Conservation (phyloP, 129 eudicot genomes). For the Glebionis coronaria region DNA sequence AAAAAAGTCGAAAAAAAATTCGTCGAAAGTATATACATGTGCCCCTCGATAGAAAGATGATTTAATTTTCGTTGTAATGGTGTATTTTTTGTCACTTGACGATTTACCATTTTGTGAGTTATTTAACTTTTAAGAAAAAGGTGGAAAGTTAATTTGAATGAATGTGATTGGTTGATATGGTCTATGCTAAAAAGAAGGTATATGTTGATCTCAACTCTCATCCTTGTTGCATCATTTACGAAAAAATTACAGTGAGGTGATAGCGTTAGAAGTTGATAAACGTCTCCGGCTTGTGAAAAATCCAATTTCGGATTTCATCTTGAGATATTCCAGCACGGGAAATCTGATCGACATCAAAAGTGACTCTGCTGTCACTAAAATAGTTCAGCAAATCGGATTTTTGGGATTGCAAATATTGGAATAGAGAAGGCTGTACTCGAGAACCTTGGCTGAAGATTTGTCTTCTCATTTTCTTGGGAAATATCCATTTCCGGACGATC, state of each 20-base stretch:
- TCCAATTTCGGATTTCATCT: conserved; percentile 51
- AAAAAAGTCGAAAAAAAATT: too few species aligned
- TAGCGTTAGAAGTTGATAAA: conserved; percentile 52
- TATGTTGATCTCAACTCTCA: too few species aligned
- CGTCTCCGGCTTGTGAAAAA: conserved; percentile 39
- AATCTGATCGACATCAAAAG: conserved; percentile 68
- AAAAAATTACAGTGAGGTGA: conserved; percentile 46
- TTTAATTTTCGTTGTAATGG: too few species aligned
- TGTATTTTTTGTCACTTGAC: too few species aligned
- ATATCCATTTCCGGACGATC: conserved; percentile 43
- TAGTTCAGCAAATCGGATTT: conserved; percentile 78
- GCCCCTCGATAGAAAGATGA: too few species aligned
- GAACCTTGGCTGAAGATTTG: conserved; percentile 55
- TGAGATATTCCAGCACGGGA: conserved; percentile 63
- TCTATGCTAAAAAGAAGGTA: too few species aligned
- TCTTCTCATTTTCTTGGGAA: conserved; percentile 47
- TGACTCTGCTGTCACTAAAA: conserved; percentile 69
- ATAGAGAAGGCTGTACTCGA: conserved; percentile 65
- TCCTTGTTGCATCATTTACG: conserved; percentile 44
- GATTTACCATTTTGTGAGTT: too few species aligned
- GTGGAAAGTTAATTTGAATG: too few species aligned
- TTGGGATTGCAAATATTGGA: conserved; percentile 70
- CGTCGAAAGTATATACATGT: too few species aligned
- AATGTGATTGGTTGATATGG: too few species aligned
- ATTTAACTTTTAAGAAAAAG: too few species aligned